Base-by-base conservation (phyloP, 495 filamentous ascomycete genomes). In the Penicillium egyptiacum region DNA sequence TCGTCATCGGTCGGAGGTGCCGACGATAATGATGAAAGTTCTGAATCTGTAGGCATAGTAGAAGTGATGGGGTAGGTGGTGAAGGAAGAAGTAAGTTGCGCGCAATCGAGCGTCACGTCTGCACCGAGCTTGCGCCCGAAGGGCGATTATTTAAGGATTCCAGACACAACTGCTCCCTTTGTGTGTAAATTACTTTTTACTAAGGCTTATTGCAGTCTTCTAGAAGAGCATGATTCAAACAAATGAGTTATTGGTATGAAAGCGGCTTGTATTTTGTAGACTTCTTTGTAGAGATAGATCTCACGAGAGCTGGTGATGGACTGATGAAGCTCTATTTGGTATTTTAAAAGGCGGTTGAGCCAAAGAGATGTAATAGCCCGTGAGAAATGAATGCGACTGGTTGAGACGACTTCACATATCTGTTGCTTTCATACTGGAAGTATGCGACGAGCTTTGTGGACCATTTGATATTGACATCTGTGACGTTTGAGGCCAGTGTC, bases 1-100 rank as follows among this genome's bases (percentile, higher is more conserved):
- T 86, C 83, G 53, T 84, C 81, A 62, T 81, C 82, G 19, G 80
- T 80, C 44, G 79, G 78, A 11, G 83, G 79, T 45, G 81, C 74
- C 50, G 82, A 84, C 44, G 83, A 85, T 33, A 85, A 71, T n/a
- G 82, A 83, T 8, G 83, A 85, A 46, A 76, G 70, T 23, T 80
- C 80, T 51, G 79, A 82, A 47, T 79, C 80, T 44, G 80, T 81
- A 50, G 80, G 76, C 79, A 83, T 81, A 61, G 59, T 74, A 40
- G 67, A 69, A 48, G 62, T 65, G 61, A 58, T 68, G 57, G 59
- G 59, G 57, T 45, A 55, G 58, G 61, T 55, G 58, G 56, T 35
- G 59, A 63, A 66, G 60, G 58, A 64, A 64, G 59, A 66, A 63
- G 56, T 61, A 57, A 64, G 51, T 51, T 50, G 47, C 53, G 63